A percentile compares a stretch with the other conserved stretches of the same genome.
Conservation (phyloP, 139 green algal genomes). For the Diplosphaera chodatii region DNA sequence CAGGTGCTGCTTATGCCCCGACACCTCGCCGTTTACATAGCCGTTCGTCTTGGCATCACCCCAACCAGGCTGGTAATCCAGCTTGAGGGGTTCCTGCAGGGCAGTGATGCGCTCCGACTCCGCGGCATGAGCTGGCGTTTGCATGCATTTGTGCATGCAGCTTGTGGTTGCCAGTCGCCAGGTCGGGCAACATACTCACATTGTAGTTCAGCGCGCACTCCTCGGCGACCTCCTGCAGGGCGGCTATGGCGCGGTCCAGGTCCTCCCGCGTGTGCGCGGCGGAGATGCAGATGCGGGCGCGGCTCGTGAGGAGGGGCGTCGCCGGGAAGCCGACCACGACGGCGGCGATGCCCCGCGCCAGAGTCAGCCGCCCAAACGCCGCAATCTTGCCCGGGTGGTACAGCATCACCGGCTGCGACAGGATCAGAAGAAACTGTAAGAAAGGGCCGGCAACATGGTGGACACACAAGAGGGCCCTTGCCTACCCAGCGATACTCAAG, state of each 20-base stretch:
- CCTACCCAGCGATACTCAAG: no score
- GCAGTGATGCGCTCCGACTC: no score
- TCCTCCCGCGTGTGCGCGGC: conserved; percentile 85
- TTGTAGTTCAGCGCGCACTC: conserved; percentile 20
- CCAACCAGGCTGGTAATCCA: background rate
- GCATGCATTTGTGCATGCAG: no score
- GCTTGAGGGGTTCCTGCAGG: background rate
- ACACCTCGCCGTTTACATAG: background rate
- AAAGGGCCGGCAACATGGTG: no score
- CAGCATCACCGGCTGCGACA: conserved; percentile 87
- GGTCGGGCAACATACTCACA: background rate
- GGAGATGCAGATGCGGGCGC: conserved; percentile 89
- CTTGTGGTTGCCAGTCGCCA: no score
- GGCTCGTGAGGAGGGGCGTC: conserved; percentile 76
- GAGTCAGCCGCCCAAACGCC: conserved; percentile 63
- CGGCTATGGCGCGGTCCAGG: conserved; percentile 68
- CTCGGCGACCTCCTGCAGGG: conserved; percentile 29
- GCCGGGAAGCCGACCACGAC: conserved; percentile 98
- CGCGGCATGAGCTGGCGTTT: no score
- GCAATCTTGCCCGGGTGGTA: conserved; percentile 84
- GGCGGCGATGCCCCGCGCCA: conserved; percentile 72
- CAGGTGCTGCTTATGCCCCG: conserved; percentile 1
- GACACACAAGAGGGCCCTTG: no score
- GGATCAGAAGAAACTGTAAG: no score
- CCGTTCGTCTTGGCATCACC: background rate